Conservation (phyloP, 495 filamentous ascomycete genomes). For the Copromyces sp. region DNA sequence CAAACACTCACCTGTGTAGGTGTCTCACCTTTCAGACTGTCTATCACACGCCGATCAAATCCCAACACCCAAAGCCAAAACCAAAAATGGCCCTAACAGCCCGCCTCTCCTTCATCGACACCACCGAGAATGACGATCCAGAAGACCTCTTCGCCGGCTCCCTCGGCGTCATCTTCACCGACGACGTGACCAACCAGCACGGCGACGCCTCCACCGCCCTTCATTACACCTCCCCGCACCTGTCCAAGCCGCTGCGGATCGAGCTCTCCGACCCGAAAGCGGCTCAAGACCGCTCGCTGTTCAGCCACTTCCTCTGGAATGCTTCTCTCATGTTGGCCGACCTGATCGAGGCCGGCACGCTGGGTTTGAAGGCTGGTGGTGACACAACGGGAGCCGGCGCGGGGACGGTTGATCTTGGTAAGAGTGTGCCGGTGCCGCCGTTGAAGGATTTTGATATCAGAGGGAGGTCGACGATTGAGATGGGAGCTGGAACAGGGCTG, state of each 20-base stretch:
- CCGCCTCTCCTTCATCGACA: conserved; percentile 19
- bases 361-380: conserved; percentile 11
- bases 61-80: neutral
- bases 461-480: conserved; percentile 35
- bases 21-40: neutral
- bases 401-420: neutral
- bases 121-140: conserved; percentile 27
- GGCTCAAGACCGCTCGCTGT: conserved; percentile 52
- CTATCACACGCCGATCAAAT: neutral
- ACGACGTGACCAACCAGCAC: conserved; percentile 63
- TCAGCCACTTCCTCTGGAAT: conserved; percentile 84
- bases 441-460: conserved; percentile 23
- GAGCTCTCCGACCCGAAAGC: conserved; percentile 44
- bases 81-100: conserved; percentile 31
- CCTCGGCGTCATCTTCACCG: conserved; percentile 63
- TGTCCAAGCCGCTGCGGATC: conserved; percentile 34
- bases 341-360: conserved; percentile 44
- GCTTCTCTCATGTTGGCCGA: conserved; percentile 63
- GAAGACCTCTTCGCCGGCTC: conserved; percentile 60
- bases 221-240: conserved; percentile 53
- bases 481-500: conserved; percentile 62
- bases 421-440: neutral
- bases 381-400: neutral
- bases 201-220: conserved; percentile 59
- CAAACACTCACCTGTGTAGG: neutral